Conservation (phyloP, 495 filamentous ascomycete genomes). For the Hypoxylon crocopeplum region DNA sequence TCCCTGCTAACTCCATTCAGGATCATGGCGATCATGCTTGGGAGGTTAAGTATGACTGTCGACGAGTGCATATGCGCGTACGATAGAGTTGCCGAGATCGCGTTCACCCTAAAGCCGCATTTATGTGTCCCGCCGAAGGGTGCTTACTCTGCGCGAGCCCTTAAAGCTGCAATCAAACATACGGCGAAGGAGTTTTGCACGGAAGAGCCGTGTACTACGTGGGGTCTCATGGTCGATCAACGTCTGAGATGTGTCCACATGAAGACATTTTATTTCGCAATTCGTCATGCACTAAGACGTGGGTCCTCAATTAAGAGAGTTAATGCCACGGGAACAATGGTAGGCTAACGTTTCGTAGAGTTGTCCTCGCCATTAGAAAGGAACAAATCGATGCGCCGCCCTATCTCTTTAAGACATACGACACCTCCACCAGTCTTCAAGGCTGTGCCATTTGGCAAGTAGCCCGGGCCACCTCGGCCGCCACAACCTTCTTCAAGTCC, state of each 20-base stretch:
- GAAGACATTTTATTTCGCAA: constrained; percentile 1
- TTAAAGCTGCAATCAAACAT: constrained; percentile 33
- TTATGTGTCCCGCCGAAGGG: constrained; percentile 17
- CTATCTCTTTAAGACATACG: constrained; percentile 30
- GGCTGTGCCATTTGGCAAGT: constrained; percentile 49
- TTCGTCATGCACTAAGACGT: constrained; percentile 18
- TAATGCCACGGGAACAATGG: not conserved
- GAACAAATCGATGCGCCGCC: constrained; percentile 13
- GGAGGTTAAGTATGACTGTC: constrained; percentile 40
- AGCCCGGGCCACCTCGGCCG: constrained; percentile 50
- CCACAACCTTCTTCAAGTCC: constrained; percentile 49
- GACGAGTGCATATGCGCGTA: constrained; percentile 40
- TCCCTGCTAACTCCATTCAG: constrained; percentile 11
- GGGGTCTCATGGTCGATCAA: constrained; percentile 9
- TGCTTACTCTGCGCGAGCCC: constrained; percentile 30
- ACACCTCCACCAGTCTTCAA: constrained; percentile 11
- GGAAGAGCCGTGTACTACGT: constrained; percentile 1
- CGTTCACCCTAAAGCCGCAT: constrained; percentile 28
- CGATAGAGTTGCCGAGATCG: constrained; percentile 23
- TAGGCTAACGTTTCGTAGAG: constrained; percentile 11
- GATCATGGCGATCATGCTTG: constrained; percentile 48
- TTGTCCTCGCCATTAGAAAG: constrained; percentile 27
- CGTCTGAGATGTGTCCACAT: constrained; percentile 14
- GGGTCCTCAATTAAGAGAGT: not conserved
- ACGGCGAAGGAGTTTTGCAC: constrained; percentile 15